phyloP scores from a whole-genome alignment of 2,329 filamentous ascomycete species.

The Arthrobotrys iridis region DNA sequence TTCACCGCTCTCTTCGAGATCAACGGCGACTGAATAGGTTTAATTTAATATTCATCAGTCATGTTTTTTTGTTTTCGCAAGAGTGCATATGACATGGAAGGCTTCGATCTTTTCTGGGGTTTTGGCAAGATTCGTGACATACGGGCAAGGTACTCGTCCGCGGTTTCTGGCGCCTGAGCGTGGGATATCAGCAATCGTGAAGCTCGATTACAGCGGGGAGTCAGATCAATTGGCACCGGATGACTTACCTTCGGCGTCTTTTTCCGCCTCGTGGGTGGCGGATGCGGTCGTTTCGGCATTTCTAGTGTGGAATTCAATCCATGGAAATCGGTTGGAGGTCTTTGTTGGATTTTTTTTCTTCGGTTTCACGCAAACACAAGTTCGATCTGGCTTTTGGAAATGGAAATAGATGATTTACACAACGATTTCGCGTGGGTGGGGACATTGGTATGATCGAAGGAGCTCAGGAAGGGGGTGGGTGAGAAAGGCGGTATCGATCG shows the following conservation, averaged over 20 bases:
- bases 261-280: conserved; percentile 35
- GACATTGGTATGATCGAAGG: too few species aligned
- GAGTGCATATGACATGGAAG: not conserved
- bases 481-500: not conserved
- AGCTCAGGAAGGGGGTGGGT: not conserved
- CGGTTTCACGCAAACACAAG: conserved; percentile 29
- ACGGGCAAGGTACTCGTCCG: conserved; percentile 48
- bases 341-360: conserved; percentile 34
- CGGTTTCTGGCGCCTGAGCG: conserved; percentile 39
- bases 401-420: too few species aligned
- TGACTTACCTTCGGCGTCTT: conserved; percentile 41
- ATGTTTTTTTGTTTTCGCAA: not conserved
- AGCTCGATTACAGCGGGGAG: not conserved
- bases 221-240: conserved; percentile 1
- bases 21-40: conserved; percentile 57
- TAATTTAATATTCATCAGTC: not conserved
- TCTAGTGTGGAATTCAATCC: not conserved
- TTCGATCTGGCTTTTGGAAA: not conserved
- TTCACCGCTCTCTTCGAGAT: conserved; percentile 58
- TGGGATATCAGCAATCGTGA: conserved; percentile 6
- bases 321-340: not conserved
- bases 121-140: not conserved
- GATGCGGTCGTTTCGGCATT: conserved; percentile 51
- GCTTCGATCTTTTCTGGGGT: not conserved
- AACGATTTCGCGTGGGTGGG: not conserved